Base-by-base conservation (phyloP, 1,139 yeast genomes). In the Pneumocystis canis region DNA sequence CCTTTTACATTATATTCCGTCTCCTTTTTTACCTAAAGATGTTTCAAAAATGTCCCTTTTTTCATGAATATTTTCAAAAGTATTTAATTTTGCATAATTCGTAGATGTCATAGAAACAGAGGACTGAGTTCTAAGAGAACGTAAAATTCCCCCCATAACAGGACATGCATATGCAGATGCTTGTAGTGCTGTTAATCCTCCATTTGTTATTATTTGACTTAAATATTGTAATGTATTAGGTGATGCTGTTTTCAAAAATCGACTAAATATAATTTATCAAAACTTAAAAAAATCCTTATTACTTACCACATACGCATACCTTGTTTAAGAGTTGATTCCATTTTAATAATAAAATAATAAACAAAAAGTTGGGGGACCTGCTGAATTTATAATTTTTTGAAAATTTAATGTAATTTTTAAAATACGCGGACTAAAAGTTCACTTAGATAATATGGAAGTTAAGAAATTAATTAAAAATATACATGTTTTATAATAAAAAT, bases 291-390 rank as follows among this genome's bases (percentile, higher is more conserved):
- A 3, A 47, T 18, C 6, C 1, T 7, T 20, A n/a, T n/a, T 20
- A 6, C 54, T 47, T 28, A 47, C 54, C 54, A 90, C 64, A 86
- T 82, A 69, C 79, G 81, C 78, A 85, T 80, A 35, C 96, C 87
- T 68, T 85, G 86, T 69, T 85, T 84, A 59, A 90, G 83, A 64
- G 88, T 75, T 30, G 89, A 76, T 73, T 89, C 97, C 97, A 89
- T 89, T 9, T 9, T 37, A 25, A 1, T 47, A 9, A 9, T 47
- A 18, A 11, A 14, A 2, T 40, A 40, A 40, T n/a, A 25, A 5
- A 25, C n/a, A 47, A 20, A 47, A 47, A 47, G 25, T 4, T 2
- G 54, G 30, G 4, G 3, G 6, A 9, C 4, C 16, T 1, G 31
- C 16, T 16, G 9, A 18, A 37, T 47, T 47, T 25, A 47, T 47